A percentile compares a stretch with the other conserved stretches of the same genome.
These are phyloP conservation scores for Vitis rupestris DNA, from an alignment of 164 flowering plant genomes.

Conservation along the genomic window DNA sequence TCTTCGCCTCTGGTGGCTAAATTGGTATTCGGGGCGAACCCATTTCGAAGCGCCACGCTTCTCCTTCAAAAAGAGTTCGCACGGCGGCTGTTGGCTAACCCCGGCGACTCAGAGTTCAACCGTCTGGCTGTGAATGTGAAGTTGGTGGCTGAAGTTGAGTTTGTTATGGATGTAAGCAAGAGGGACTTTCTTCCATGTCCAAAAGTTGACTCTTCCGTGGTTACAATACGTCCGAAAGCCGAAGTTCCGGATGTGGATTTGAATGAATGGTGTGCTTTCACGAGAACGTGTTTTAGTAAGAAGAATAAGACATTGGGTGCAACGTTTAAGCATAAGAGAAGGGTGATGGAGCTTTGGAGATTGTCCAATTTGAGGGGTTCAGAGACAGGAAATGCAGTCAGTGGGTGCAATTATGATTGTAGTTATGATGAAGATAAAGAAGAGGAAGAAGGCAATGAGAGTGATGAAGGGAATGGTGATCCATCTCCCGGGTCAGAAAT, in stretches of 20 bases:
- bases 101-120: conserved; percentile 82
- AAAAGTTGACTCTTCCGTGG: conserved; percentile 88
- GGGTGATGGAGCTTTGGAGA: conserved; percentile 56
- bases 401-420: not conserved
- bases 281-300: conserved; percentile 74
- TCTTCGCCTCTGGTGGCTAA: conserved; percentile 83
- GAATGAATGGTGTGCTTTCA: conserved; percentile 85
- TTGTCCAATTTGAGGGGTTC: conserved; percentile 21
- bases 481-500: conserved; percentile 15
- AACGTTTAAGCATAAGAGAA: conserved; percentile 86
- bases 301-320: conserved; percentile 94
- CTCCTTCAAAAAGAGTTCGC: conserved; percentile 95
- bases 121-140: conserved; percentile 88
- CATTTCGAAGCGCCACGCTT: conserved; percentile 74
- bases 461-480: conserved; percentile 18
- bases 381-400: conserved; percentile 6
- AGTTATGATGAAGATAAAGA: conserved; percentile 20
- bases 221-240: conserved; percentile 58
- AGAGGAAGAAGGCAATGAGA: conserved; percentile 19
- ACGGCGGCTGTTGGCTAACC: conserved; percentile 69
- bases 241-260: conserved; percentile 64
- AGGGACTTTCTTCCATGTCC: conserved; percentile 86
- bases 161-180: conserved; percentile 87
- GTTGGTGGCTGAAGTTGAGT: conserved; percentile 76
- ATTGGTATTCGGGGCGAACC: conserved; percentile 47